phyloP scores from a whole-genome alignment of 768 basidiomycete genomes.

The Wakefieldia striispora region DNA sequence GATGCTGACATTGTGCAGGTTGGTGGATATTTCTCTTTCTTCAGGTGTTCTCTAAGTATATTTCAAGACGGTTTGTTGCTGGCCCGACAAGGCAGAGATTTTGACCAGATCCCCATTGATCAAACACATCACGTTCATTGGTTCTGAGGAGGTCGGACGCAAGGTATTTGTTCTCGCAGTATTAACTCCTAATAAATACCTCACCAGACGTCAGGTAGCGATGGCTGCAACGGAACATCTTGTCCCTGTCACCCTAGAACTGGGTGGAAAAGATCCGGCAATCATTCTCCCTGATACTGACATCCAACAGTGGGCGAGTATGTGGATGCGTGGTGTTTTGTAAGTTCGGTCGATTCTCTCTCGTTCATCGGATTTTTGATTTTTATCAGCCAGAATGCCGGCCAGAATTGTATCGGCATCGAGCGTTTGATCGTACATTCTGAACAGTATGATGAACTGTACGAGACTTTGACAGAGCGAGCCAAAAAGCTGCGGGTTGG shows the following conservation, averaged over 20 bases:
- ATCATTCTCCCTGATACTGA: conserved; percentile 87
- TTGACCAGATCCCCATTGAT: conserved; percentile 77
- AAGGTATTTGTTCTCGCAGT: conserved; percentile 44
- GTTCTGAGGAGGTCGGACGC: conserved; percentile 75
- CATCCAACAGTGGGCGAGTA: conserved; percentile 71
- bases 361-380: not conserved
- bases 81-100: conserved; percentile 80
- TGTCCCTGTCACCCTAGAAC: conserved; percentile 89
- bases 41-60: conserved; percentile 7
- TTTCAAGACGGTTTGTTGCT: conserved; percentile 74
- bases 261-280: conserved; percentile 94
- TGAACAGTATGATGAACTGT: conserved; percentile 73
- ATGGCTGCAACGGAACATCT: conserved; percentile 80
- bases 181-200: not conserved
- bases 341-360: conserved; percentile 41
- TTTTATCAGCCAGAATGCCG: conserved; percentile 73
- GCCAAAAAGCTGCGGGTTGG: conserved; percentile 72
- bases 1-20: conserved; percentile 89
- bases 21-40: conserved; percentile 8
- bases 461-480: conserved; percentile 60
- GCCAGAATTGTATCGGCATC: conserved; percentile 97
- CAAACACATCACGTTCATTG: conserved; percentile 94
- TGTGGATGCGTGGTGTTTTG: conserved; percentile 93
- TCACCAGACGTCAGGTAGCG: conserved; percentile 57
- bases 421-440: conserved; percentile 88